Conservation (phyloP, 805 yeast species). For the Groenewaldozyma tartarivorans region DNA sequence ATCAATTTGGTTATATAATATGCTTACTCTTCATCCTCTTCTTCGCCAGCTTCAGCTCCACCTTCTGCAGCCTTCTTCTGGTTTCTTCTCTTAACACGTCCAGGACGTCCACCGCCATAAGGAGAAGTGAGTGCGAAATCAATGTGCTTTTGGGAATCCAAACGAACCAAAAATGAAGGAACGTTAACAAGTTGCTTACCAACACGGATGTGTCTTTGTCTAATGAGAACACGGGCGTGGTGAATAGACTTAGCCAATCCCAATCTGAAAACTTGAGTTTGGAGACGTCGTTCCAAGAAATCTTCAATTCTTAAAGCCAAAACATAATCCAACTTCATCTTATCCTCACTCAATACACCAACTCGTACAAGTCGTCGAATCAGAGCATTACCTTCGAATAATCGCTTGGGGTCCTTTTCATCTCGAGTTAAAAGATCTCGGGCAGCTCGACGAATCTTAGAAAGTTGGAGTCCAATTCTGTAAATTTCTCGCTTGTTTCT, state of each 20-base stretch:
- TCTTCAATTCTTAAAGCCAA: slow-evolving; percentile 97
- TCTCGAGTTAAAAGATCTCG: slow-evolving; percentile 99
- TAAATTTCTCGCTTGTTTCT: slow-evolving; percentile 99
- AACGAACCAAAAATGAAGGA: slow-evolving; percentile 99
- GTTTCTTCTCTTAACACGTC: slow-evolving; percentile 98
- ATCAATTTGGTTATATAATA: no score
- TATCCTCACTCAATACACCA: slow-evolving; percentile 98
- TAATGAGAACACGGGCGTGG: slow-evolving; percentile 98
- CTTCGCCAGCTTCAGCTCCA: slow-evolving; percentile 68
- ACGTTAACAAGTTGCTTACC: slow-evolving; percentile 99
- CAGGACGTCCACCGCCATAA: slow-evolving; percentile 99
- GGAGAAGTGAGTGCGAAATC: slow-evolving; percentile 99
- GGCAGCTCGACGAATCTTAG: slow-evolving; percentile 99
- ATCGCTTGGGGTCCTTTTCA: slow-evolving; percentile 99
- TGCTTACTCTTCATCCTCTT: slow-evolving; percentile 30
- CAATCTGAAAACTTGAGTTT: slow-evolving; percentile 99
- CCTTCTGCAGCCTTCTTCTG: slow-evolving; percentile 53
- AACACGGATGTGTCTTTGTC: slow-evolving; percentile 99
- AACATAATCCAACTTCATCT: slow-evolving; percentile 99
- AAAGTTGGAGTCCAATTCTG: slow-evolving; percentile 99
- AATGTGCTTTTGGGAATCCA: slow-evolving; percentile 99
- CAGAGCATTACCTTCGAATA: slow-evolving; percentile 99
- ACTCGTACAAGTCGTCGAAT: slow-evolving; percentile 99
- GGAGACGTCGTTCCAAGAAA: slow-evolving; percentile 99
- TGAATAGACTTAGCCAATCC: slow-evolving; percentile 99